A percentile compares a stretch with the other conserved stretches of the same genome.
Conservation (phyloP, 805 yeast genomes). For the Teunomyces kruisii region DNA sequence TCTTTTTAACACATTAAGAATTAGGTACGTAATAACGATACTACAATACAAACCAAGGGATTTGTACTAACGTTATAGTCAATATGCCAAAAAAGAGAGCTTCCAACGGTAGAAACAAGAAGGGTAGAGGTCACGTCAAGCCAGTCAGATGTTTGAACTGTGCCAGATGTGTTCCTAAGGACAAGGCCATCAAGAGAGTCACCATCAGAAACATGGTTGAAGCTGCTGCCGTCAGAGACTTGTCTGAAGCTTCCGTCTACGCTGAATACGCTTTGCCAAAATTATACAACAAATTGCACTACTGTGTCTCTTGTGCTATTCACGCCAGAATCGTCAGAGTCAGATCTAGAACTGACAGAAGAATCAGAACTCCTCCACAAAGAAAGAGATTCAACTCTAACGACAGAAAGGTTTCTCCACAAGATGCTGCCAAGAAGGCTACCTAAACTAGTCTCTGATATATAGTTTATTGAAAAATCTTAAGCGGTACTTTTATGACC, state of each 20-base stretch:
- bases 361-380: conserved; percentile 97
- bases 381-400: conserved; percentile 93
- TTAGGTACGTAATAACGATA: conserved; percentile 1
- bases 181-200: conserved; percentile 99
- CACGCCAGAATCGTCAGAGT: conserved; percentile 99
- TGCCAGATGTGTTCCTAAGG: conserved; percentile 99
- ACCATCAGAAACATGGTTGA: conserved; percentile 99
- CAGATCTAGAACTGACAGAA: conserved; percentile 98
- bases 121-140: conserved; percentile 99
- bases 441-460: conserved; percentile 32
- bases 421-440: conserved; percentile 96
- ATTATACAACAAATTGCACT: conserved; percentile 99
- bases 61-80: conserved; percentile 30
- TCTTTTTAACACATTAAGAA: conserved; percentile 4
- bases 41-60: background rate
- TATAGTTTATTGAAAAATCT: conserved; percentile 2
- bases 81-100: conserved; percentile 99
- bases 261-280: conserved; percentile 99
- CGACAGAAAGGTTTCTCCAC: conserved; percentile 94
- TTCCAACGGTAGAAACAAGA: conserved; percentile 99
- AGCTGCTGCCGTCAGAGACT: conserved; percentile 99
- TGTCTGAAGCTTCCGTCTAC: conserved; percentile 99
- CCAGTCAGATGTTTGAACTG: conserved; percentile 99
- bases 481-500: conserved; percentile 1
- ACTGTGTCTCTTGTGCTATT: conserved; percentile 99